Conservation (phyloP, 164 flowering plant species). For the Warburgia ugandensis region DNA sequence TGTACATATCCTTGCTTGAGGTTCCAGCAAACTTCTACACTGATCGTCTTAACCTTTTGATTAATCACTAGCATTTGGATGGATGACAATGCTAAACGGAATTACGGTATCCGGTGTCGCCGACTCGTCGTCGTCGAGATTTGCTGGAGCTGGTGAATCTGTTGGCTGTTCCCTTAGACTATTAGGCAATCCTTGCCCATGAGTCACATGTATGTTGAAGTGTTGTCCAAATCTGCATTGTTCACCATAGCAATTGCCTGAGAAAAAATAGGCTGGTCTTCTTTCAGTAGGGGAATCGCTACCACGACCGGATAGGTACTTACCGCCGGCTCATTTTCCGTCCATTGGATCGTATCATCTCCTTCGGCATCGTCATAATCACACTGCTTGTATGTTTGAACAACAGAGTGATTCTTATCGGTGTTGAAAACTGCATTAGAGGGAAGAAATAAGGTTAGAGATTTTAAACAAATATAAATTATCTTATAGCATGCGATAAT, state of each 20-base stretch:
- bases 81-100: slow-evolving; percentile 52
- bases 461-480: neutral
- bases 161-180: slow-evolving; percentile 28
- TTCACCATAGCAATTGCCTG: slow-evolving; percentile 78
- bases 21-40: no score
- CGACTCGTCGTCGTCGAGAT: slow-evolving; percentile 42
- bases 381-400: slow-evolving; percentile 68
- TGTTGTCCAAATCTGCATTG: slow-evolving; percentile 78
- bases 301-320: slow-evolving; percentile 29
- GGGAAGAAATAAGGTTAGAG: neutral
- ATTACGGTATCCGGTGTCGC: slow-evolving; percentile 62
- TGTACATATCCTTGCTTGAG: no score
- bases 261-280: slow-evolving; percentile 69
- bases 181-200: slow-evolving; percentile 70
- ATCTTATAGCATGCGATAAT: neutral
- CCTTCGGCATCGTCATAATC: slow-evolving; percentile 43
- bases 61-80: no score
- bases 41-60: no score
- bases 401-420: slow-evolving; percentile 72
- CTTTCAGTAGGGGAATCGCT: slow-evolving; percentile 58
- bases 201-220: slow-evolving; percentile 64
- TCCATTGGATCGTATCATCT: slow-evolving; percentile 60
- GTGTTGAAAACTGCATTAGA: slow-evolving; percentile 79
- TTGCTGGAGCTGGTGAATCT: slow-evolving; percentile 42
- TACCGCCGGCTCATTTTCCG: slow-evolving; percentile 47